phyloP scores from a whole-genome alignment of 495 filamentous ascomycete species.

The Penicillium dipodomyicola region DNA sequence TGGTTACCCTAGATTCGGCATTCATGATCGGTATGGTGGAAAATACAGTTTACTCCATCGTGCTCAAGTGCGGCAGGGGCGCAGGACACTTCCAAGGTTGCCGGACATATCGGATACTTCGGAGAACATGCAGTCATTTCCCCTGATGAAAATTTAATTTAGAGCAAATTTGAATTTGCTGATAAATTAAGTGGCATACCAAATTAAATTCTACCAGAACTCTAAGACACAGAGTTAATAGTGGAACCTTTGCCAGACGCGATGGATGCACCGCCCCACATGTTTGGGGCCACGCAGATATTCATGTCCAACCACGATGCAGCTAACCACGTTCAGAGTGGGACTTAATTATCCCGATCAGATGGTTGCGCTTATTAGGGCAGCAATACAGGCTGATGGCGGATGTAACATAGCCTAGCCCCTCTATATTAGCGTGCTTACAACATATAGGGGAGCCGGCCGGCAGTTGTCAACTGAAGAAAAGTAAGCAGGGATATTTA shows the following conservation, averaged over 20 bases:
- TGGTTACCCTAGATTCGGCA: too few relatives aligned
- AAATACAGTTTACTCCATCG: too few relatives aligned
- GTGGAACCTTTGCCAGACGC: not conserved
- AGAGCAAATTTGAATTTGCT: not conserved
- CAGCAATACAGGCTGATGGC: not conserved
- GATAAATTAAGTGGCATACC: not conserved
- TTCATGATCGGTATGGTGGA: too few relatives aligned
- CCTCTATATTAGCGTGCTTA: not conserved
- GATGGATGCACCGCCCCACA: not conserved
- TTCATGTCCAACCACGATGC: not conserved
- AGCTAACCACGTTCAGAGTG: not conserved
- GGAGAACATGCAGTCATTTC: not conserved
- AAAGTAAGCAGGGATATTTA: not conserved
- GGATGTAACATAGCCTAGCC: not conserved
- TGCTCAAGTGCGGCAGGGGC: too few relatives aligned
- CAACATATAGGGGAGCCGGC: not conserved
- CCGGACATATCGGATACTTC: too few relatives aligned
- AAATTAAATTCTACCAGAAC: not conserved
- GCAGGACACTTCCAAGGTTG: too few relatives aligned
- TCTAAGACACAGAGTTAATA: not conserved
- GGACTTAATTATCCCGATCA: not conserved
- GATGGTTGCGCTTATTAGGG: not conserved
- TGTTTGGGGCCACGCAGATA: not conserved
- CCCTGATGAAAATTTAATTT: not conserved
- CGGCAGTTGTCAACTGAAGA: not conserved